phyloP scores from a whole-genome alignment of 495 filamentous ascomycete genomes.

The Neurospora cerealis region DNA sequence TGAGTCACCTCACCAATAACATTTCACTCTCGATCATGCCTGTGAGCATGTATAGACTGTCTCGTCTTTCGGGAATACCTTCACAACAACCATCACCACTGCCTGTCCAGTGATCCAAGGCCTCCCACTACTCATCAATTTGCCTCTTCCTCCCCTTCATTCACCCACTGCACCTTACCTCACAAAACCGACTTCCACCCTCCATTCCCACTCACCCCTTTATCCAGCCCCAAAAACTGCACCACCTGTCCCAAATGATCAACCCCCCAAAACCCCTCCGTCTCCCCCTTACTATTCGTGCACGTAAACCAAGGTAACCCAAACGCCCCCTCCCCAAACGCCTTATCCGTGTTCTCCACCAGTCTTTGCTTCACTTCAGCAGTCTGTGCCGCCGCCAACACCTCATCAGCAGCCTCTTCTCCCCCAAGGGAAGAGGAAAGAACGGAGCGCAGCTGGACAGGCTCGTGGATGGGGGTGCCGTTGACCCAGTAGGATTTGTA shows the following conservation, averaged over 20 bases:
- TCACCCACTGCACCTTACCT: neutral
- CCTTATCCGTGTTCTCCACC: conserved; percentile 44
- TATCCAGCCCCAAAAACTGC: conserved; percentile 49
- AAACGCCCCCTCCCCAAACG: conserved; percentile 55
- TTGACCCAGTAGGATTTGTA: conserved; percentile 52
- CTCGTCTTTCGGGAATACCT: neutral
- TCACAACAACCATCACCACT: neutral
- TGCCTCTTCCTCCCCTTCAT: neutral
- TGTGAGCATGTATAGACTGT: too few species aligned
- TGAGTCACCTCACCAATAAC: neutral
- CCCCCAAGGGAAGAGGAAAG: conserved; percentile 13
- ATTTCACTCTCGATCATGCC: too few species aligned
- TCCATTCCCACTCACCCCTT: conserved; percentile 4
- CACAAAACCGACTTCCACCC: conserved; percentile 46
- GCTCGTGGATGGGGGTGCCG: conserved; percentile 35
- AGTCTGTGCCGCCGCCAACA: conserved; percentile 26
- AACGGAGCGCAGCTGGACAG: conserved; percentile 31
- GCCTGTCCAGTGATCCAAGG: neutral
- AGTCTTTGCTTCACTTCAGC: conserved; percentile 44
- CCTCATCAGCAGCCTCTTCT: conserved; percentile 13
- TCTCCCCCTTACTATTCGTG: conserved; percentile 48
- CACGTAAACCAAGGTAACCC: conserved; percentile 64
- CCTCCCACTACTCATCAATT: neutral
- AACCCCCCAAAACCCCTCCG: conserved; percentile 58
- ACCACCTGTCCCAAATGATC: conserved; percentile 59